Evolutionary conservation across 306 rosid genomes (phyloP).

Genomic region (Castanopsis chinensis): DNA sequence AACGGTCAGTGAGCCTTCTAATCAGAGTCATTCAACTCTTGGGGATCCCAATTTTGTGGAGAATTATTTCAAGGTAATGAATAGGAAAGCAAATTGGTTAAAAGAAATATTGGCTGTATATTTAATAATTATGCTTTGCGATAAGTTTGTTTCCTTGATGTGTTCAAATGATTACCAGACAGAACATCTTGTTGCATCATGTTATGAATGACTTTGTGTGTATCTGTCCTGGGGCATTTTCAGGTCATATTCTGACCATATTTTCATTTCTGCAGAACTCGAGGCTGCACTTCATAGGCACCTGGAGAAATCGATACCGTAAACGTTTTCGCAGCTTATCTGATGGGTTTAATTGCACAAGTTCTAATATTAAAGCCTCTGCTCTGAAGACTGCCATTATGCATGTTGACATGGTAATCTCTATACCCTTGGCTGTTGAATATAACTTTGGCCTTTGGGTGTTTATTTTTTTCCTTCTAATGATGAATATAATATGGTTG

Average conservation of each 20-base stretch:
- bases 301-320: constrained; percentile 89
- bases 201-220: neutral
- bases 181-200: neutral
- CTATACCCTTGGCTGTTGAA: constrained; percentile 12
- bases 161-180: neutral
- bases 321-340: constrained; percentile 57
- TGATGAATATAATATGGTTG: neutral
- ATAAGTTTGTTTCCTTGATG: neutral
- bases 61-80: constrained; percentile 86
- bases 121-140: neutral
- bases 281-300: constrained; percentile 91
- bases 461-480: constrained; percentile 17
- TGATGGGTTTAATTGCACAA: constrained; percentile 37
- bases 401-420: constrained; percentile 86
- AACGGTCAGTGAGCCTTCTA: constrained; percentile 40
- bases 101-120: neutral
- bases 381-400: constrained; percentile 44
- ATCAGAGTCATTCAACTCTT: constrained; percentile 64
- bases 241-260: constrained; percentile 20
- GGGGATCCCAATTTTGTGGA: constrained; percentile 82
- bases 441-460: neutral
- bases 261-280: constrained; percentile 64
- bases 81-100: constrained; percentile 9
- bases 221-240: neutral
- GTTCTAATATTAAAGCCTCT: constrained; percentile 31